Base-by-base conservation (phyloP, 192 early-diverging fungal species). In the Backusella sp. region DNA sequence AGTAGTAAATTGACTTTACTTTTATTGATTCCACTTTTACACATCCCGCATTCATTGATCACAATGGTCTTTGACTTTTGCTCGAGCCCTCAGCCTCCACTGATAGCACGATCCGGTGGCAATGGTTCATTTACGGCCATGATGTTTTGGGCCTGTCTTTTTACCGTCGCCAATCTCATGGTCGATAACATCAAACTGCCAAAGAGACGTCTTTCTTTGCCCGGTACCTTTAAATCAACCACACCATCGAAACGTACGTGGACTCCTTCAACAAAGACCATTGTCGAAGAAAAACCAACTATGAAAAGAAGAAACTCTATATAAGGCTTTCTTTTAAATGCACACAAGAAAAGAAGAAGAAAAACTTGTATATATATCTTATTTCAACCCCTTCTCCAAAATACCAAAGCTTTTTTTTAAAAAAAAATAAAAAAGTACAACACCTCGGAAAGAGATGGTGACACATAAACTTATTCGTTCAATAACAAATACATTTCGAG, bases 21-120 rank as follows among this genome's bases (percentile, higher is more conserved):
- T 34, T 42, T 74, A 32, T 23, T 74, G 17, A 35, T 74, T 17
- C 73, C 73, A 42, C 41, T 74, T n/a, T 65, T 74, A 42, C 73
- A 74, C 35, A 67, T 74, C 3, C 73, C 73, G 1, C 73, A 74
- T 49, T 65, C 73, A 46, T 46, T 74, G 32, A 65, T 74, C 17
- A 74, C 56, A 3, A 74, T 67, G 65, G 39, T 74, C 15, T 67
- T 74, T 32, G 73, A 74, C 28, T 74, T 74, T 49, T 26, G 35
- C 42, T 65, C 73, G 26, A n/a, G 21, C 17, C 62, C 36, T 32
- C 62, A 36, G 12, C 26, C 56, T 19, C 19, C 46, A 6, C 46
- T 49, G 19, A 26, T 37, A n/a, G 7, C 26, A 26, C 53, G 32
- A 41, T 37, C 37, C 7, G 52, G 32, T 37, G 34, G 49, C 7